phyloP scores from a whole-genome alignment of 2,329 filamentous ascomycete species.

The Fonsecaea nubica region DNA sequence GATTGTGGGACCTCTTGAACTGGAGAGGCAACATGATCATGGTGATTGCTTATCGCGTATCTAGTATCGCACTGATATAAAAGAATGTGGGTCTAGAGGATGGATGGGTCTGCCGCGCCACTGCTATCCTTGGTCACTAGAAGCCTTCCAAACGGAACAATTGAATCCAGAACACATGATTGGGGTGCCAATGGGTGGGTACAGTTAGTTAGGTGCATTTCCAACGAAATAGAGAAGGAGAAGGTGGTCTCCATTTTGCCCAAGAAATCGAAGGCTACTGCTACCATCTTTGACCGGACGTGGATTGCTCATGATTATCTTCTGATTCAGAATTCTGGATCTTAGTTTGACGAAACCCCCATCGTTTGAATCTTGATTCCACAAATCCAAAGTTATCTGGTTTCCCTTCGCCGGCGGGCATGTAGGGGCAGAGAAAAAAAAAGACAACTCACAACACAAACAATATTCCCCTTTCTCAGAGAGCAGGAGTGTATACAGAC shows the following conservation, averaged over 20 bases:
- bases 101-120: slow-evolving; percentile 3
- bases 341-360: neutral
- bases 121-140: neutral
- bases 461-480: neutral
- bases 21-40: neutral
- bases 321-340: neutral
- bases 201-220: neutral
- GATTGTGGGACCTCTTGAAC: neutral
- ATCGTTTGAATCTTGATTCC: neutral
- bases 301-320: neutral
- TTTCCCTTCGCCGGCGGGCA: neutral
- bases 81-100: slow-evolving; percentile 4
- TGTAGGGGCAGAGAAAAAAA: neutral
- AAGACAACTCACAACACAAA: neutral
- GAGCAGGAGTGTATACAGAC: neutral
- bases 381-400: neutral
- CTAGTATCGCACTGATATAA: slow-evolving; percentile 1
- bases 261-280: neutral
- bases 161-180: slow-evolving; percentile 3
- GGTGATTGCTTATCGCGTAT: slow-evolving; percentile 1
- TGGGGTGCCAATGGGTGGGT: neutral
- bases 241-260: neutral
- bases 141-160: slow-evolving; percentile 1
- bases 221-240: neutral
- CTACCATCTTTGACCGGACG: neutral